Base-by-base conservation (phyloP, 495 filamentous ascomycete species). In the Talaromyces liani region DNA sequence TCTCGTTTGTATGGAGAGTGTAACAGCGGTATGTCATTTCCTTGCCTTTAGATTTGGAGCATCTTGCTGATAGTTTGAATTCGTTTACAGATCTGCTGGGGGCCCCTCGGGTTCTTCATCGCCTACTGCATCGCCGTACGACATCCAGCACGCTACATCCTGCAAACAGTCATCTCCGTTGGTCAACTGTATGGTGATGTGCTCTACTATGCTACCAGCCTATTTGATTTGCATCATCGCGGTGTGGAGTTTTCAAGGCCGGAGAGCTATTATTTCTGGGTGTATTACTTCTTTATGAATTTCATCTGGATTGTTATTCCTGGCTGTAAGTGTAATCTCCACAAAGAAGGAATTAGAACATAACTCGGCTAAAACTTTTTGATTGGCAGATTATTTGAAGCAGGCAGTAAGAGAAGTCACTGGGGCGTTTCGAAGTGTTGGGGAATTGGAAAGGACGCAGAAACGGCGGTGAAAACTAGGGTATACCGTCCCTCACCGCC, bases 251-350 rank as follows among this genome's bases (percentile, higher is more conserved):
- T 91, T 71, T 90, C 84, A 65, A 79, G 91, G 63, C 90, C 92
- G 6, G 92, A 96, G 73, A 69, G 78, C 4, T 82, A 87, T 64
- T 97, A 95, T 71, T 96, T 90, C 71, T 97, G 91, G 91, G 73
- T 87, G 9, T 97, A 97, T 71, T 97, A 90, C 69, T 85, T 92
- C 24, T 81, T 89, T n/a, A 88, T 96, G 84, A 97, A 97, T 69
- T 79, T 85, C 56, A 89, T 92, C 60, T 97, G 92, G 92, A 91
- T 87, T 36, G 79, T 94, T n/a, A 82, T 96, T 65, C 92, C 92
- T 2, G 69, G 71, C 27, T 74, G 83, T 85, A 70, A 70, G 83
- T 77, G 62, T 31, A 51, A 36, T 47, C 22, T 55, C 24, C 31
- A 6, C 29, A 12, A 34, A 56, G 24, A 27, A 27, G 54, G 6